Evolutionary conservation across 768 basidiomycete genomes (phyloP), one percentile per base, ranked within the genome.

Genomic region (Lactarius trivialis): DNA sequence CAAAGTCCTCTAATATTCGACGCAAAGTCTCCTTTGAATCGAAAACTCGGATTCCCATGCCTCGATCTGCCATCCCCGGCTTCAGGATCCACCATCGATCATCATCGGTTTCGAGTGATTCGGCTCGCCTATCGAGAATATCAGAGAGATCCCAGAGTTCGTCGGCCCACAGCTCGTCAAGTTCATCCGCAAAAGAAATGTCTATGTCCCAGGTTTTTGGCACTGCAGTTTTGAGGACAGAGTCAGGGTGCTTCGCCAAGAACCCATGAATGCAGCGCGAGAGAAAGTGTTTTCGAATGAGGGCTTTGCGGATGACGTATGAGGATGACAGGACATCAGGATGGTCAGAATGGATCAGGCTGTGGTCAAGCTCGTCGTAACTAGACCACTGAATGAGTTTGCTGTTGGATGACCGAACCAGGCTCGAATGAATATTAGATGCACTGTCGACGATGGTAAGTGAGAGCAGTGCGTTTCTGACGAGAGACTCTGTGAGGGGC

Each of bases 1-100:
- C 95, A 66, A 98, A 98, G 24, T 82, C 82, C 65, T 86, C 80
- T 64, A 98, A 91, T 28, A 98, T 94, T 5, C 72, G 69, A 60
- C 82, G 81, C 61, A 99, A 77, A 34, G 82, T 76, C 14, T 83
- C 82, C 73, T 88, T 88, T 58, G 81, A 86, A 56, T 88, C 84
- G 74, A 99, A 98, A 52, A 99, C 75, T 50, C 94, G 77, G 66
- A 99, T 94, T 2, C 96, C 97, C 81, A 93, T 92, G 14, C 94
- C 97, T 55, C 93, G 82, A 76, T 98, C 95, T 1, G 94, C 88
- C 91, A 99, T 96, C 19, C 93, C 92, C 51, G 97, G 95, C 76
- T 99, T 99, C 56, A 99, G 75, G 64, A 99, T 96, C 82, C 88
- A 98, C 96, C 96, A 98, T 55, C 67, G 76, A 19, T 66, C 60